These are phyloP conservation scores for Penicillium waksmanii DNA, from an alignment of 495 filamentous ascomycete species.

Conservation along the genomic window DNA sequence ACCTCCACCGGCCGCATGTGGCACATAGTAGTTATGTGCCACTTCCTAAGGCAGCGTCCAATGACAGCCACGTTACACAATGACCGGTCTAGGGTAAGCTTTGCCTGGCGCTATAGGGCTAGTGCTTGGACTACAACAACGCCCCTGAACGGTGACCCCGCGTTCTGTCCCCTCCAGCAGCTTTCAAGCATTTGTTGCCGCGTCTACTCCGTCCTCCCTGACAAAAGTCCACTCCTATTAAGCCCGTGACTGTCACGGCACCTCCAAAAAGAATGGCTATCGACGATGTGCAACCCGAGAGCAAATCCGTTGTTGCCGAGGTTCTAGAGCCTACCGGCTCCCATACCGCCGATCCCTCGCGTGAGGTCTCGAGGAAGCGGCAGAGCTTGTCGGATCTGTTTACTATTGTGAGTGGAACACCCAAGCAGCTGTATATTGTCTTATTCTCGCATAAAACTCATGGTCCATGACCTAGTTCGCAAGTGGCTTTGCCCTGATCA, in stretches of 20 bases:
- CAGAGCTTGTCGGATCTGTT: slow-evolving; percentile 51
- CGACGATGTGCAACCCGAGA: background rate
- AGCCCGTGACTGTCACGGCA: background rate
- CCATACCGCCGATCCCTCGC: slow-evolving; percentile 22
- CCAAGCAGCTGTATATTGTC: background rate
- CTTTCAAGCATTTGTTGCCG: background rate
- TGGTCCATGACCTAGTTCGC: slow-evolving; percentile 33
- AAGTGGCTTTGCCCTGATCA: slow-evolving; percentile 54
- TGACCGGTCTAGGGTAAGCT: background rate
- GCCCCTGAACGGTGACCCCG: background rate
- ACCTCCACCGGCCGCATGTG: background rate
- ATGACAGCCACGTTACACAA: slow-evolving; percentile 5
- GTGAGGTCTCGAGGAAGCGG: slow-evolving; percentile 33
- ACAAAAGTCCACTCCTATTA: background rate
- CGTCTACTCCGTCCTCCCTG: background rate
- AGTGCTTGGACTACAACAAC: background rate
- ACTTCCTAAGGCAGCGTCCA: slow-evolving; percentile 5
- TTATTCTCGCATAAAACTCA: background rate
- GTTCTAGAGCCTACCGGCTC: background rate
- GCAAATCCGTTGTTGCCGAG: slow-evolving; percentile 5
- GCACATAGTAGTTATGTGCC: background rate
- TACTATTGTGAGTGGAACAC: slow-evolving; percentile 41
- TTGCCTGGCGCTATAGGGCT: background rate
- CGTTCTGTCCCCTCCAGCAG: background rate
- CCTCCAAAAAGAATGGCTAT: background rate